Conservation (phyloP, 2,329 filamentous ascomycete genomes). For the Truncatella angustata region DNA sequence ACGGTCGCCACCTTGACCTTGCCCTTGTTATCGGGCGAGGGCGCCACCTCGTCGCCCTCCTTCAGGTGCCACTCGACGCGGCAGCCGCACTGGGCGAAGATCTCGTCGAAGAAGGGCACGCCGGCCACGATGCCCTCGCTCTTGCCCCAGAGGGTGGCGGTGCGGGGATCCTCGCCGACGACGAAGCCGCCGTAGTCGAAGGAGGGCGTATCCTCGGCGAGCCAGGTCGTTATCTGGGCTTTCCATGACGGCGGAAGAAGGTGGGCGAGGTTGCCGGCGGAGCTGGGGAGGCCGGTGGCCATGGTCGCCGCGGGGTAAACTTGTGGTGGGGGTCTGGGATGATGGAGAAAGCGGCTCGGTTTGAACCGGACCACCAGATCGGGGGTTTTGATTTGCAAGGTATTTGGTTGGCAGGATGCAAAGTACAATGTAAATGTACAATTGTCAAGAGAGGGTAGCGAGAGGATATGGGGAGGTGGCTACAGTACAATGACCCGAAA, state of each 20-base stretch:
- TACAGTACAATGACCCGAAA: too few relatives aligned
- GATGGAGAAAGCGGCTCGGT: too few relatives aligned
- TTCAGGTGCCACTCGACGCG: constrained; percentile 82
- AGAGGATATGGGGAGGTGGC: too few relatives aligned
- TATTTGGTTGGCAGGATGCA: too few relatives aligned
- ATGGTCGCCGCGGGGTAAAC: background rate
- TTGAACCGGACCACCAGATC: too few relatives aligned
- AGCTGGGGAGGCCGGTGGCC: constrained; percentile 6
- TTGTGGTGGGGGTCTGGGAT: background rate
- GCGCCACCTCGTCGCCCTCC: constrained; percentile 70
- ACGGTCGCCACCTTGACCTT: constrained; percentile 76
- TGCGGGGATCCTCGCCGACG: constrained; percentile 68
- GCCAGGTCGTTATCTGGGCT: constrained; percentile 75
- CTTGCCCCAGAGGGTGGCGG: constrained; percentile 67
- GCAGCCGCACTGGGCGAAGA: constrained; percentile 87
- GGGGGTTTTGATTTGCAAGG: too few relatives aligned
- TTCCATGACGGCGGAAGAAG: constrained; percentile 87
- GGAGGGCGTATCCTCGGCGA: constrained; percentile 92
- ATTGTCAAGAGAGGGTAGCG: too few relatives aligned
- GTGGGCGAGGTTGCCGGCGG: constrained; percentile 37
- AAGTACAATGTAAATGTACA: too few relatives aligned
- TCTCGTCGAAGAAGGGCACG: constrained; percentile 91
- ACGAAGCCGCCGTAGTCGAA: constrained; percentile 98
- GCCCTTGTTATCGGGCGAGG: constrained; percentile 48
- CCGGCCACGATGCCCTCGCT: constrained; percentile 82